A percentile compares a stretch with the other conserved stretches of the same genome.
Conservation (phyloP, 495 filamentous ascomycete species). For the Tetracladium setigerum region DNA sequence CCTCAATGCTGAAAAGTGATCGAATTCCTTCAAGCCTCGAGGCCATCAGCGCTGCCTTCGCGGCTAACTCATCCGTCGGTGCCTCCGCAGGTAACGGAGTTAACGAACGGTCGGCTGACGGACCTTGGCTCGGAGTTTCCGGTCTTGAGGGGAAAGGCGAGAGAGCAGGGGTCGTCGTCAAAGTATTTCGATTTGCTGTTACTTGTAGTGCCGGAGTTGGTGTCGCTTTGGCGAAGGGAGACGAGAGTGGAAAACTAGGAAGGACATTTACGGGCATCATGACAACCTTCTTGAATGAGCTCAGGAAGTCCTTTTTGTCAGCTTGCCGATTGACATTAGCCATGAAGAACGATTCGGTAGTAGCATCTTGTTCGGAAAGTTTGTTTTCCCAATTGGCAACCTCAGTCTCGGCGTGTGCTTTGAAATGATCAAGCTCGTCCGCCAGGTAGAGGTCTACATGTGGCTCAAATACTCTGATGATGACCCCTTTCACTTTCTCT, state of each 20-base stretch:
- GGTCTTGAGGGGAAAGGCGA: constrained; percentile 36
- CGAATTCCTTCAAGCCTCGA: constrained; percentile 87
- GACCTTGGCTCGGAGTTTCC: constrained; percentile 26
- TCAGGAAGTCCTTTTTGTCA: constrained; percentile 93
- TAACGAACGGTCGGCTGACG: constrained; percentile 11
- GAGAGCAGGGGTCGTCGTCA: constrained; percentile 15
- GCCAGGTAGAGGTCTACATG: constrained; percentile 90
- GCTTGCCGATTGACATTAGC: constrained; percentile 87
- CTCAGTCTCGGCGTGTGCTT: constrained; percentile 60
- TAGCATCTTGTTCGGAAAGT: constrained; percentile 82
- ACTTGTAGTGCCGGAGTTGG: constrained; percentile 11
- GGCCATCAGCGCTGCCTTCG: constrained; percentile 95
- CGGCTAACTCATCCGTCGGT: constrained; percentile 85
- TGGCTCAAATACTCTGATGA: constrained; percentile 73
- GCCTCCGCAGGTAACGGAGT: constrained; percentile 34
- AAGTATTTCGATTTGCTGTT: constrained; percentile 29
- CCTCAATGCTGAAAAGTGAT: constrained; percentile 91
- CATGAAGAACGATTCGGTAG: constrained; percentile 91
- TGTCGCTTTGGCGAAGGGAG: constrained; percentile 29
- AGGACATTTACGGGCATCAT: constrained; percentile 96
- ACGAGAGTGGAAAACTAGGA: constrained; percentile 47
- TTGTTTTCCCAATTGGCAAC: constrained; percentile 86
- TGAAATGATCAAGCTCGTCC: constrained; percentile 86
- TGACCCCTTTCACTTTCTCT: constrained; percentile 48
- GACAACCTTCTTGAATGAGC: constrained; percentile 96